Conservation (phyloP, 305 asterid genomes). For the Fraxinus latifolia region DNA sequence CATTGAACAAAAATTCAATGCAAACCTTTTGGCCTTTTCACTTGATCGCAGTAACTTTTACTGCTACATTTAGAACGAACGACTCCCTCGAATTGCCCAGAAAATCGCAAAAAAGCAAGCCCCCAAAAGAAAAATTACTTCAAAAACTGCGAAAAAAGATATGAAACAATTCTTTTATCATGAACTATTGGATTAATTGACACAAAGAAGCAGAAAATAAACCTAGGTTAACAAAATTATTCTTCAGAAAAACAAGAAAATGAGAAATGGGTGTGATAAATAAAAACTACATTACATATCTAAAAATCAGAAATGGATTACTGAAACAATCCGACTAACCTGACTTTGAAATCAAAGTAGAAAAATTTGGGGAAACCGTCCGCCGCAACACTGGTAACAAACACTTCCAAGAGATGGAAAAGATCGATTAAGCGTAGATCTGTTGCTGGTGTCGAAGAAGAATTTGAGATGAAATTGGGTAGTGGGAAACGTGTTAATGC, state of each 20-base stretch:
- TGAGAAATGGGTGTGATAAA: background rate
- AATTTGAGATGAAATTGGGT: background rate
- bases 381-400: background rate
- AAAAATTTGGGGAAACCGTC: background rate
- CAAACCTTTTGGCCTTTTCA: background rate
- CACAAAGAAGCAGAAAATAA: conserved; percentile 14
- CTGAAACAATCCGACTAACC: background rate
- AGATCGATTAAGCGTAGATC: background rate
- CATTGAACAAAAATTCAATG: background rate
- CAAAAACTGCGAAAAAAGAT: conserved; percentile 10
- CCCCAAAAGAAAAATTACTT: conserved; percentile 25
- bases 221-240: background rate
- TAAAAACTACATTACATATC: background rate
- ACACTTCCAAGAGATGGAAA: background rate
- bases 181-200: conserved; percentile 17
- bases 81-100: conserved; percentile 15
- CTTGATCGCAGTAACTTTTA: conserved; percentile 13
- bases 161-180: background rate
- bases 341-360: background rate
- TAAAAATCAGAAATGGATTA: background rate
- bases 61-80: conserved; percentile 1
- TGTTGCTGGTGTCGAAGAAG: background rate
- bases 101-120: conserved; percentile 18
- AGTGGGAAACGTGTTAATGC: background rate
- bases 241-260: background rate